These are phyloP conservation scores for Fusarium graminum DNA, from an alignment of 2,329 filamentous ascomycete genomes.

Conservation along the genomic window DNA sequence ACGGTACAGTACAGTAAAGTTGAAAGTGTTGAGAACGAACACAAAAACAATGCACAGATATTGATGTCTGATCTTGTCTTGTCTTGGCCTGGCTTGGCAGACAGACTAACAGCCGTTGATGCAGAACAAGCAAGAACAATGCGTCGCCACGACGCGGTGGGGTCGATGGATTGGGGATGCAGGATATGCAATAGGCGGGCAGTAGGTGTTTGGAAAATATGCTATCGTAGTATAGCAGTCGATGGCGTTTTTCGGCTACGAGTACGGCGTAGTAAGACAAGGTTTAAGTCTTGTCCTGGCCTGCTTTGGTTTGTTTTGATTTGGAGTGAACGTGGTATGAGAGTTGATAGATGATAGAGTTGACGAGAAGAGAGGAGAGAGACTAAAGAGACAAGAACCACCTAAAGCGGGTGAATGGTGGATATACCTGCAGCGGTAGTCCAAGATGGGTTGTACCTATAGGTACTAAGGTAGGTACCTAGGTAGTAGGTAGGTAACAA, in stretches of 20 bases:
- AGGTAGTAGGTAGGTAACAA: background rate
- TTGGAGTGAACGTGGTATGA: slow-evolving; percentile 12
- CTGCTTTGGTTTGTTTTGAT: too few relatives aligned
- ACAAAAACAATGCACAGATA: slow-evolving; percentile 15
- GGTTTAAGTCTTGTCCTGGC: slow-evolving; percentile 10
- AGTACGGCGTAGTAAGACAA: slow-evolving; percentile 35
- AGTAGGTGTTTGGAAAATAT: slow-evolving; percentile 1
- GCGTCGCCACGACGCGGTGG: slow-evolving; percentile 45
- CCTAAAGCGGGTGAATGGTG: slow-evolving; percentile 4
- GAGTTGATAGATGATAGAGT: slow-evolving; percentile 34
- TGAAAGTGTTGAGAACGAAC: slow-evolving; percentile 10
- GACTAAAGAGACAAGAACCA: slow-evolving; percentile 3
- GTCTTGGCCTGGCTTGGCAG: slow-evolving; percentile 26
- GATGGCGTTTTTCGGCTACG: slow-evolving; percentile 27
- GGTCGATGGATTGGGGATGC: slow-evolving; percentile 37
- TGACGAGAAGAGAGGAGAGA: slow-evolving; percentile 14
- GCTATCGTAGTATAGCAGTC: slow-evolving; percentile 15
- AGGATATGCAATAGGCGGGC: slow-evolving; percentile 36
- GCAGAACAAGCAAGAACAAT: slow-evolving; percentile 26
- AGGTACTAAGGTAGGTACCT: too few relatives aligned
- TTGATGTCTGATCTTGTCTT: slow-evolving; percentile 17
- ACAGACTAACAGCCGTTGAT: slow-evolving; percentile 24
- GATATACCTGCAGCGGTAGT: slow-evolving; percentile 16
- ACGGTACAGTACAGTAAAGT: slow-evolving; percentile 3
- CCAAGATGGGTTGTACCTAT: background rate